Evolutionary conservation across 371 early-diverging fungal genomes (phyloP).

Genomic region (Mortierella sp.): DNA sequence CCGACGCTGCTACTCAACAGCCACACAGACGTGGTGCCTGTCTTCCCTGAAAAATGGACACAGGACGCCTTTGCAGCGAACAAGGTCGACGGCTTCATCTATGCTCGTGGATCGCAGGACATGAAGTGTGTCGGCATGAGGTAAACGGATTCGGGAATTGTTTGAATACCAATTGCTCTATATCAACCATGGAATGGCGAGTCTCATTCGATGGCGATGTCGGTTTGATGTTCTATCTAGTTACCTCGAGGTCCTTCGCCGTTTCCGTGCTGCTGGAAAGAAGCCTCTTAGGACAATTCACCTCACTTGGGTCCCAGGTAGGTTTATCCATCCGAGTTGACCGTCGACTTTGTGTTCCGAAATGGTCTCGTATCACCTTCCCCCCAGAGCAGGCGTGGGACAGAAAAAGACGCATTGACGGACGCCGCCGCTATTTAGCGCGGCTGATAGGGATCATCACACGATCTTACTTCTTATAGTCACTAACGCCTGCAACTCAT

Average conservation of each 20-base stretch:
- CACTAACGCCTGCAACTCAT: no score
- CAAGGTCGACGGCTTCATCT: constrained; percentile 71
- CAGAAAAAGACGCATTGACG: no score
- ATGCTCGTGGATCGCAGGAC: constrained; percentile 86
- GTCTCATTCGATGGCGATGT: not conserved
- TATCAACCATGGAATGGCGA: no score
- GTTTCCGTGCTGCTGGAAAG: constrained; percentile 60
- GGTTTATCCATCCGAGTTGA: constrained; percentile 2
- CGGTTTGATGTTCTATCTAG: constrained; percentile 23
- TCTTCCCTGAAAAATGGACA: constrained; percentile 77
- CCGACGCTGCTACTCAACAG: constrained; percentile 78
- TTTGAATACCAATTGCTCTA: no score
- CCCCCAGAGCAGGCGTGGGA: not conserved
- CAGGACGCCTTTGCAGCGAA: constrained; percentile 80
- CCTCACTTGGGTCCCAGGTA: constrained; percentile 75
- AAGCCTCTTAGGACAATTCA: constrained; percentile 73
- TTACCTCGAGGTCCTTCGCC: constrained; percentile 81
- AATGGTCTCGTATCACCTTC: not conserved
- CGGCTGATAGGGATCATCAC: no score
- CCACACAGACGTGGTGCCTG: constrained; percentile 89
- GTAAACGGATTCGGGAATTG: constrained; percentile 22
- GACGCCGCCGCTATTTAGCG: no score
- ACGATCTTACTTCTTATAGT: not conserved
- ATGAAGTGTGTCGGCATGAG: constrained; percentile 87
- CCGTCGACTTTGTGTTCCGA: not conserved